Conservation (phyloP, 352 stramenopile genomes). For the Pythium phragmitis region DNA sequence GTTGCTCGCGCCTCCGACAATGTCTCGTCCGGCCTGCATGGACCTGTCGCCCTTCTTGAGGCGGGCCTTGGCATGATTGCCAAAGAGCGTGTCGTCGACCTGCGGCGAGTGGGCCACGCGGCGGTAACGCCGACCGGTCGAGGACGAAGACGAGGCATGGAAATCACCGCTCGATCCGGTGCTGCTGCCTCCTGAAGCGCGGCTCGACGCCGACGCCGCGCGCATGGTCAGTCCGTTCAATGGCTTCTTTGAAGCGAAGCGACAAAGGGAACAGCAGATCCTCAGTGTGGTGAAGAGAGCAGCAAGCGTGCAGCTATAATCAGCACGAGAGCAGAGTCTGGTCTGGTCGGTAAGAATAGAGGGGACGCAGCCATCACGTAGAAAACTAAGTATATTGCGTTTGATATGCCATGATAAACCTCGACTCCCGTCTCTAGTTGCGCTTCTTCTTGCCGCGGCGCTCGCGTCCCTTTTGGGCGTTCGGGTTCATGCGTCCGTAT, state of each 20-base stretch:
- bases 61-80: slow-evolving; percentile 12
- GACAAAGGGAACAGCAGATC: no score
- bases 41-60: slow-evolving; percentile 50
- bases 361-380: neutral
- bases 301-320: neutral
- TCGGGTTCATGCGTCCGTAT: slow-evolving; percentile 96
- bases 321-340: neutral
- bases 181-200: slow-evolving; percentile 15
- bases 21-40: slow-evolving; percentile 57
- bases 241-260: no score
- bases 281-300: no score
- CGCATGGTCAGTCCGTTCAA: slow-evolving; percentile 21
- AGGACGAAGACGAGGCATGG: neutral
- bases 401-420: no score
- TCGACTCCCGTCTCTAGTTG: slow-evolving; percentile 38
- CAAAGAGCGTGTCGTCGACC: slow-evolving; percentile 78
- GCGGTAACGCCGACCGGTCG: slow-evolving; percentile 50
- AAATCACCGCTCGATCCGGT: neutral
- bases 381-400: no score
- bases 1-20: slow-evolving; percentile 24
- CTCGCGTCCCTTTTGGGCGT: slow-evolving; percentile 95
- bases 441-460: slow-evolving; percentile 97
- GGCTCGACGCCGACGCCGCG: slow-evolving; percentile 28
- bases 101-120: slow-evolving; percentile 56
- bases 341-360: neutral